Base-by-base conservation (phyloP, 1,284 basidiomycete genomes). In the Amylostereum chailletii region DNA sequence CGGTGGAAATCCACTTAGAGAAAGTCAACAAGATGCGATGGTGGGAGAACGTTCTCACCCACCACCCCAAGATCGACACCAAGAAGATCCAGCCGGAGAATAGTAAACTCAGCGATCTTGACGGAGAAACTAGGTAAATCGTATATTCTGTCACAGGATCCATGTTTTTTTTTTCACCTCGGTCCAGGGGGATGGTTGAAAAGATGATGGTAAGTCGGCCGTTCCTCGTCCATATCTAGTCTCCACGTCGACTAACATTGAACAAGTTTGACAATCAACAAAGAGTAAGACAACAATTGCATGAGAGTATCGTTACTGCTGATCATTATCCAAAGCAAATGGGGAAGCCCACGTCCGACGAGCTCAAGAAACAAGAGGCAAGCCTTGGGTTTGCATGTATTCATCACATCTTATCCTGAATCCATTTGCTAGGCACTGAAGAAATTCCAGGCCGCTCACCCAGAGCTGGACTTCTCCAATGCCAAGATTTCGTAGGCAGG, bases 1-100 rank as follows among this genome's bases (percentile, higher is more conserved):
- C 70, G 7, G 71, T 95, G 45, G 70, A 79, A 33, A 75, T 95
- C 49, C 89, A 93, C 61, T 76, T 96, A 36, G 93, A 96, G 65
- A 96, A 96, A 66, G 59, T 87, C 49, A 91, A 93, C 67, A 70
- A 85, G 58, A 81, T 86, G 66, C 82, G 90, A 50, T 99, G 96
- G 96, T 99, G 96, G 96, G 90, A 93, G 63, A 94, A 98, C 64
- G 89, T 99, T 53, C 73, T 99, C 52, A 89, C 86, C 2, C 90
- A 94, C 62, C 92, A 97, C 61, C 94, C 96, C 7, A 96, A 94
- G 75, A 89, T 99, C 71, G 91, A 99, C 64, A 98, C 94, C 8
- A 89, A 80, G 46, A 98, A 98, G 74, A 97, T 99, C 58, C 84
- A 89, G 57, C 96, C 96, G 0, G 85, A 90, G 60, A 95, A 96